Percentiles rank a stretch among this genome's conserved stretches.
These are phyloP conservation scores for Papilionanthe hybrid DNA, from an alignment of 116 monocot genomes.

Conservation along the genomic window DNA sequence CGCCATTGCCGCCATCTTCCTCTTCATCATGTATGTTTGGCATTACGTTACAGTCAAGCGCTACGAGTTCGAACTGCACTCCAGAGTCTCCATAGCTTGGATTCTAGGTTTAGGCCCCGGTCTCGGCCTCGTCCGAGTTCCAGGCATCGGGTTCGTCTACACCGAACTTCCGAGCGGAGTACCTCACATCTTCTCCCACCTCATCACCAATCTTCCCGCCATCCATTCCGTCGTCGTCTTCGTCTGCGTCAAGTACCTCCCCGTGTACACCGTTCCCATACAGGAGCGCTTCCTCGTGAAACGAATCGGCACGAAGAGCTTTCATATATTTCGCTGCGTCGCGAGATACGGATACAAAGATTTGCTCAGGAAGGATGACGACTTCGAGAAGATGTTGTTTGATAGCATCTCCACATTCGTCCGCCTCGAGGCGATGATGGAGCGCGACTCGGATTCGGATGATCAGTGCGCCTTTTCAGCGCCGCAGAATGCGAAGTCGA, in stretches of 20 bases:
- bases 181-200: conserved; percentile 21
- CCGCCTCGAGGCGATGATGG: conserved; percentile 9
- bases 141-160: conserved; percentile 23
- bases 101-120: conserved; percentile 14
- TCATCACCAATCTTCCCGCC: conserved; percentile 26
- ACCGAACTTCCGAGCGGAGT: conserved; percentile 18
- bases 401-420: not conserved
- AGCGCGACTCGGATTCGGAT: not conserved
- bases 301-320: conserved; percentile 10
- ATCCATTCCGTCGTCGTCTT: conserved; percentile 21
- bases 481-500: not conserved
- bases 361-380: not conserved
- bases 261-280: conserved; percentile 12
- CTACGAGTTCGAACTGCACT: conserved; percentile 18
- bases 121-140: conserved; percentile 17
- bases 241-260: conserved; percentile 27
- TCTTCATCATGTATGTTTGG: conserved; percentile 20
- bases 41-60: conserved; percentile 15
- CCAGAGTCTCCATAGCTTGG: conserved; percentile 19
- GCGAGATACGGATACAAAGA: conserved; percentile 17
- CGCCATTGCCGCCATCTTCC: conserved; percentile 6
- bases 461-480: not conserved
- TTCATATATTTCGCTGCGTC: conserved; percentile 19
- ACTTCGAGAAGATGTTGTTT: conserved; percentile 7
- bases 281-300: conserved; percentile 14